Conservation (phyloP, 1,139 yeast species). For the Geotrichum cucujoidarum region DNA sequence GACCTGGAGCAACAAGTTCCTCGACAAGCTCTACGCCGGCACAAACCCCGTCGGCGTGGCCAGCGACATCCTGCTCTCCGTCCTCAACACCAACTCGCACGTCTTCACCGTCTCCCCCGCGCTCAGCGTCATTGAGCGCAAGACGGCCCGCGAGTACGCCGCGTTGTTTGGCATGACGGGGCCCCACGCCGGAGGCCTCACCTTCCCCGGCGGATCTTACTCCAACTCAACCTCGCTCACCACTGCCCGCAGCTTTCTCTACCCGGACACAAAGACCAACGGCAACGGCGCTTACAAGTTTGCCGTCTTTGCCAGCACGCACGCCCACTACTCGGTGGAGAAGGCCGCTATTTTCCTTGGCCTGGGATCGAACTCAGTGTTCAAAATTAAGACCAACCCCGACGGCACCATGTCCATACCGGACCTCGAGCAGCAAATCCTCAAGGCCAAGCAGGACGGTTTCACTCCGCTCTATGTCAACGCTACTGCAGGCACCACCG, state of each 20-base stretch:
- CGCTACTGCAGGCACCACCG: conserved; percentile 89
- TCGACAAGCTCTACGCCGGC: conserved; percentile 79
- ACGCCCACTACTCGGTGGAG: conserved; percentile 77
- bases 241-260: conserved; percentile 63
- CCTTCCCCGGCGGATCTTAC: conserved; percentile 87
- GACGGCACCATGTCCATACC: conserved; percentile 55
- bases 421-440: conserved; percentile 47
- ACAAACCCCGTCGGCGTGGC: conserved; percentile 81
- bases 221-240: conserved; percentile 77
- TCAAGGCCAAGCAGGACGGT: conserved; percentile 46
- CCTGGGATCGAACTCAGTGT: conserved; percentile 57
- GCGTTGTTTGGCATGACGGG: conserved; percentile 54
- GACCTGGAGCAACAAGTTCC: conserved; percentile 83
- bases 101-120: conserved; percentile 86
- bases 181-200: conserved; percentile 67
- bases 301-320: conserved; percentile 67
- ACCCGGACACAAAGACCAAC: conserved; percentile 60
- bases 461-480: conserved; percentile 69
- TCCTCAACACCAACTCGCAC: conserved; percentile 78
- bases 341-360: conserved; percentile 79
- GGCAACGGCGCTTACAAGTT: conserved; percentile 57
- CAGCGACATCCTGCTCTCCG: conserved; percentile 62
- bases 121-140: conserved; percentile 67
- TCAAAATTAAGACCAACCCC: conserved; percentile 54
- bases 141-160: conserved; percentile 66